Evolutionary conservation across 441 rosid species (phyloP), one percentile per base, ranked within the genome.

Genomic region (Adansonia madagascariensis): DNA sequence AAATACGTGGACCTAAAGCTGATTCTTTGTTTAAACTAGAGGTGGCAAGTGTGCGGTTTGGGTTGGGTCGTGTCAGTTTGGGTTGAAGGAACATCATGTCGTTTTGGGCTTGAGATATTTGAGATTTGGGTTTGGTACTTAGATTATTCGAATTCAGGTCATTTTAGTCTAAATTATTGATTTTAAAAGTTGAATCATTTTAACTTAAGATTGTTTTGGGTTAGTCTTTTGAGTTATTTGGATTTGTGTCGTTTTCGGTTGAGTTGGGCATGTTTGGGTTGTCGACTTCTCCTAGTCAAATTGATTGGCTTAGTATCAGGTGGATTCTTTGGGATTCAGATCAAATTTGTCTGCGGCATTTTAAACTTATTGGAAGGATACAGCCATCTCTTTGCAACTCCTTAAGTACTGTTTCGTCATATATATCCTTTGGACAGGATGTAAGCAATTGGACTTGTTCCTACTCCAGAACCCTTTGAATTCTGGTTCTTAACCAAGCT

Each of bases 371-470:
- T 57, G 62, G 62, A 57, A 57, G 10, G 43, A 20, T 20, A 18
- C 12, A 18, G 31, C 4, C 12, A 18, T 57, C 35, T 20, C 63
- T 22, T 59, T 22, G 22, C 14, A 5, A 59, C 35, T 20, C 9
- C 10, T 22, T 59, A 59, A 59, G 31, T 15, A 59, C 15, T 59
- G 24, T 59, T 56, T 15, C 9, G 8, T 56, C 61, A 8, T 56
- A 56, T 56, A 56, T 9, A 56, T 56, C 7, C 61, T 56, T 56
- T 18, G 7, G 27, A 56, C 27, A 17, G 24, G 8, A 18, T 56
- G 61, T 56, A 56, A 56, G 35, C 62, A 59, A 59, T 59, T 20
- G 14, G 31, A 59, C 35, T 59, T 59, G 63, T 59, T 57, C 63
- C 63, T 20, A 18, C 31, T 57, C 31, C 31, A 57, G 8, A 0